Evolutionary conservation across 306 rosid genomes (phyloP).

Genomic region (Prunus persica): Prunus_persica_NCBIv2 NC_034009.1:2830001-2830500

Average conservation of each 20-base stretch:
- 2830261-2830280: neutral
- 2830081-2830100: too few relatives aligned
- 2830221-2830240: neutral
- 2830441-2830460: neutral
- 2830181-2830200: neutral
- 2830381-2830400: neutral
- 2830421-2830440: neutral
- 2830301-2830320: neutral
- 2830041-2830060: conserved; percentile 37
- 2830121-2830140: neutral
- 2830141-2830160: neutral
- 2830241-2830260: neutral
- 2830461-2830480: neutral
- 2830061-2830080: too few relatives aligned
- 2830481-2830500: neutral
- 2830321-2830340: neutral
- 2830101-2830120: neutral
- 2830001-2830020: conserved; percentile 89
- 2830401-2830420: neutral
- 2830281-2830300: neutral
- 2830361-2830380: neutral
- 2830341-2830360: neutral
- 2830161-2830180: neutral
- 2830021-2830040: conserved; percentile 91
- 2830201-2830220: neutral